phyloP scores from a whole-genome alignment of 2,329 filamentous ascomycete genomes.

The Aspergillaceae sp. region DNA sequence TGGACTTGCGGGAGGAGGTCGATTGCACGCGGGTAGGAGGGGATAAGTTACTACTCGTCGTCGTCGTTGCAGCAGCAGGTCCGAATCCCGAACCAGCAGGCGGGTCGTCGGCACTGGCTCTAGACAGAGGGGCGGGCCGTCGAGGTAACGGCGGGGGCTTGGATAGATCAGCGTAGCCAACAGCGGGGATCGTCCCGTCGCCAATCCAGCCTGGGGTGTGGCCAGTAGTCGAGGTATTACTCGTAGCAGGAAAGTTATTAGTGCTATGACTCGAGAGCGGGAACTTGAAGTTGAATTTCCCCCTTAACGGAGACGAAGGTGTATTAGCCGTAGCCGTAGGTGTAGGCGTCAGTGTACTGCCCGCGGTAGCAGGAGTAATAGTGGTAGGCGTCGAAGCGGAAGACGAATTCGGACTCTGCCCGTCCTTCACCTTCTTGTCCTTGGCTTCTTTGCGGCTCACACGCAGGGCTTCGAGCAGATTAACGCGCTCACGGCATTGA shows the following conservation, averaged over 20 bases:
- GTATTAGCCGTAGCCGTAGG: conserved; percentile 5
- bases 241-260: neutral
- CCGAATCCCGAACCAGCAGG: too few species aligned
- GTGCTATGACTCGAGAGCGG: conserved; percentile 6
- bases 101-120: conserved; percentile 12
- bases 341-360: conserved; percentile 14
- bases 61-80: conserved; percentile 2
- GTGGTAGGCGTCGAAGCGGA: too few species aligned
- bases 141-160: conserved; percentile 56
- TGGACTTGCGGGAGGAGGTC: conserved; percentile 29
- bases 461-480: conserved; percentile 72
- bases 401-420: neutral
- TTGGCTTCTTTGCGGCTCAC: conserved; percentile 52
- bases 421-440: conserved; percentile 20
- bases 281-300: conserved; percentile 15
- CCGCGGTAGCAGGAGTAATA: neutral
- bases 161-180: conserved; percentile 74
- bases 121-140: conserved; percentile 16
- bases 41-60: conserved; percentile 2
- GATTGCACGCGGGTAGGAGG: conserved; percentile 19
- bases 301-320: conserved; percentile 12
- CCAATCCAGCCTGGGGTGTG: conserved; percentile 58
- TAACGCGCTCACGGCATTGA: conserved; percentile 88
- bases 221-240: conserved; percentile 11
- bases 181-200: conserved; percentile 69